Evolutionary conservation across 1,284 basidiomycete species (phyloP), one percentile per base, ranked within the genome.

Genomic region (Fomitopsis betulina): DNA sequence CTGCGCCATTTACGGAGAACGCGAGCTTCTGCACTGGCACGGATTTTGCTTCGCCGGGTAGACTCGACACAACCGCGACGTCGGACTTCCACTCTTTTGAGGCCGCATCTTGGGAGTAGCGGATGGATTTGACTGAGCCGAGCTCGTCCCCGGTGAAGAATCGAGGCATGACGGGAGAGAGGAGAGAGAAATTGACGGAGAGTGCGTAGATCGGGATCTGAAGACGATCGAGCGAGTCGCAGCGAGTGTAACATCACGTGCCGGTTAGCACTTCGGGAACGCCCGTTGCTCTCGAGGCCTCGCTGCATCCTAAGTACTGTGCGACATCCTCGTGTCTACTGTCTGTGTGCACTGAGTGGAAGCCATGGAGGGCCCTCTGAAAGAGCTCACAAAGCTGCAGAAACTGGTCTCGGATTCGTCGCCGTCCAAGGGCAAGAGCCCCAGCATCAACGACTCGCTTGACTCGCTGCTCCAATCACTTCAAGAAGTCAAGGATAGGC

Each of bases 141-240:
- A 89, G 82, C 62, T 89, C 85, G 71, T 92, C 90, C 60, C 88
- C 89, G 55, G 81, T 70, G 49, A 89, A 72, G 72, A 90, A 91
- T 58, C 78, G 78, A 68, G 81, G 73, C 88, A 90, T 89, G 57
- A 60, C 65, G 56, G 53, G 37, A 27, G 55, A 5, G 12, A 13
- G 32, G 13, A 21, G 42, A 55, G 19, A 33, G 54, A 55, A 55
- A 55, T 23, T 35, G 39, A 21, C 30, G 33, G 19, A 10, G 25
- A 6, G 10, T 38, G 32, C 42, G 54, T 32, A 47, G 43, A 33
- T 32, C 30, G 27, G 21, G 49, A 51, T 51, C 33, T 35, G 15
- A 17, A 21, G 42, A 21, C 33, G 53, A 55, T 35, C 37, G 45
- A 39, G 27, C 27, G 27, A 30, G 30, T 17, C 25, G 27, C 35